phyloP scores from a whole-genome alignment of 805 yeast species.

The Cyberlindnera saturnus region DNA sequence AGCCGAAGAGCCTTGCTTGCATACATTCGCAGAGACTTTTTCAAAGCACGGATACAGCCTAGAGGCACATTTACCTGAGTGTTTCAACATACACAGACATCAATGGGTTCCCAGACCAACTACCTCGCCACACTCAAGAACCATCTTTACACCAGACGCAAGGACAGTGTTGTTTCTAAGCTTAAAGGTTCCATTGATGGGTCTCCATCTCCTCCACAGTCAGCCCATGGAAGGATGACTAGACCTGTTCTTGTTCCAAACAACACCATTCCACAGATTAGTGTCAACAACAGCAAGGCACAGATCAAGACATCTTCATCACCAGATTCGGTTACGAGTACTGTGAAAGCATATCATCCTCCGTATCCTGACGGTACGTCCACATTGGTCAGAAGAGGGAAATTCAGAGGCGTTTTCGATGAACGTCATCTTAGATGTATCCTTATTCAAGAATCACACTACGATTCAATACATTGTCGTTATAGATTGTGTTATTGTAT shows the following conservation, averaged over 20 bases:
- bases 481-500: constrained; percentile 13
- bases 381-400: constrained; percentile 20
- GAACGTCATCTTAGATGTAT: constrained; percentile 22
- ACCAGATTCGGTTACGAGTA: not conserved
- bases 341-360: too few relatives aligned
- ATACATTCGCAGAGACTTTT: too few relatives aligned
- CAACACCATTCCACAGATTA: not conserved
- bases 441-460: not conserved
- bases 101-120: constrained; percentile 1
- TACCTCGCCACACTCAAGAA: constrained; percentile 7
- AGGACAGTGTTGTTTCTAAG: not conserved
- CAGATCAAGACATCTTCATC: not conserved
- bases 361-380: constrained; percentile 10
- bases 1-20: too few relatives aligned
- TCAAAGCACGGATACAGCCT: too few relatives aligned
- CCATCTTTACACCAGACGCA: constrained; percentile 5
- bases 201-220: too few relatives aligned
- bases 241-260: constrained; percentile 1
- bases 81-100: too few relatives aligned
- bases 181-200: too few relatives aligned
- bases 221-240: too few relatives aligned
- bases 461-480: constrained; percentile 1
- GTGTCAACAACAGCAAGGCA: not conserved
- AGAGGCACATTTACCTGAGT: too few relatives aligned
- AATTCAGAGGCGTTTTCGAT: constrained; percentile 25